Base-by-base conservation (phyloP, 2,329 filamentous ascomycete genomes). In the Talaromyces sp. region DNA sequence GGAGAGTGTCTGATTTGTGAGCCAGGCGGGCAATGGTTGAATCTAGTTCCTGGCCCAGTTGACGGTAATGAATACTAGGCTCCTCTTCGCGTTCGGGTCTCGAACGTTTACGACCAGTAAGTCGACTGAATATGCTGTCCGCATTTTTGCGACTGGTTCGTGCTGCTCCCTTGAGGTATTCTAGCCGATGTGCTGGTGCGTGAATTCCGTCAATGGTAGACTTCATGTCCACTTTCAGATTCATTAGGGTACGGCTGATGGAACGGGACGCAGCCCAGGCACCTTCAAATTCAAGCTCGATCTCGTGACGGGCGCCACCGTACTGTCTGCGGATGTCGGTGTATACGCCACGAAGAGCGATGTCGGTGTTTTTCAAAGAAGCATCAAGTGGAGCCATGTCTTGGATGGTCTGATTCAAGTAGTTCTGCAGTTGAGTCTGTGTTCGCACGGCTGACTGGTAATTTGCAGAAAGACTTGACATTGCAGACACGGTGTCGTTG, bases 201-300 rank as follows among this genome's bases (percentile, higher is more conserved):
- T 61, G 46, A 8, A 63, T 44, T 6, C 23, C 60, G 16, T 75
- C 72, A 12, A 76, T 63, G 5, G 74, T 72, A 5, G 75, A 75
- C 60, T 68, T 73, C 2, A 77, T 67, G 62, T 76, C 75, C 9
- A 70, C 69, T 50, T 70, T 71, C 9, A 77, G 67, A 14, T 72
- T 73, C 56, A 75, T 73, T 57, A 76, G 72, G 64, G 75, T 71
- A 64, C 70, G 69, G 0, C 68, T 66, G 33, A 75, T 73, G 9
- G 72, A 65, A 54, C 72, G 69, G 3, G 73, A 66, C 16, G 74
- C 73, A 54, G 69, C 64, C 64, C 70, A 68, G 63, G 72, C 71
- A 56, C 75, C 73, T 55, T 71, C 67, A 61, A 76, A 77, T 62
- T 77, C 75, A 11, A 77, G 72, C 14, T 74, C 69, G 0, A 77